Conservation (phyloP, 2,329 filamentous ascomycete genomes). For the Lecanicillium sp. region DNA sequence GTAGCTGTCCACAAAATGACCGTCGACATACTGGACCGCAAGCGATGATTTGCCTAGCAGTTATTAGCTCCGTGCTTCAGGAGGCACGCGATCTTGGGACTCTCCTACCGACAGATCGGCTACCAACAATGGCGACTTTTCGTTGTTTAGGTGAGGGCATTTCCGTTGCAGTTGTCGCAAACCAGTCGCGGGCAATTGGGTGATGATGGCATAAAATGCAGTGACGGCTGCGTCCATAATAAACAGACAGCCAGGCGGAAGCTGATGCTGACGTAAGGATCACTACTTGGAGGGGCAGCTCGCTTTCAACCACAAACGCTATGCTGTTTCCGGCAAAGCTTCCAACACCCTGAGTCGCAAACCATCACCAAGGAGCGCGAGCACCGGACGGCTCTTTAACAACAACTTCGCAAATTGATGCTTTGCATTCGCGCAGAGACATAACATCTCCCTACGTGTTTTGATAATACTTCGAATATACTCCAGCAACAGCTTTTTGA, state of each 20-base stretch:
- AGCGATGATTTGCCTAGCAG: conserved; percentile 86
- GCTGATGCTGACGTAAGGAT: conserved; percentile 13
- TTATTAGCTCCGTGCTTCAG: not conserved
- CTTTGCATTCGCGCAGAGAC: not conserved
- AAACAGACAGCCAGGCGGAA: conserved; percentile 2
- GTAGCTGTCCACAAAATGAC: conserved; percentile 97
- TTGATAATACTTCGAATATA: conserved; percentile 4
- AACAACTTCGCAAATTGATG: conserved; percentile 3
- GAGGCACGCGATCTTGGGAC: not conserved
- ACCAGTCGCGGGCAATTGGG: not conserved
- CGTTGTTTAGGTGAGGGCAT: conserved; percentile 78
- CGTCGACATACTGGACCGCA: conserved; percentile 94
- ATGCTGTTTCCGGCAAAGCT: conserved; percentile 11
- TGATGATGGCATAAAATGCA: not conserved
- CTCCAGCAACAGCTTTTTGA: not conserved
- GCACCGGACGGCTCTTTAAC: not conserved
- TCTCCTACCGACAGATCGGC: conserved; percentile 67
- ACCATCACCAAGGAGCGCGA: not conserved
- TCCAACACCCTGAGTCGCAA: not conserved
- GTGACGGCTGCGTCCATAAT: not conserved
- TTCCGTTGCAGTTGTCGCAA: conserved; percentile 9
- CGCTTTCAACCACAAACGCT: not conserved
- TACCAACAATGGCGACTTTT: conserved; percentile 94
- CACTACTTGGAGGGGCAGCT: not conserved
- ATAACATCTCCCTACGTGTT: not conserved